Evolutionary conservation across 2,329 filamentous ascomycete genomes (phyloP).

Genomic region (Sporothrix inflata): DNA sequence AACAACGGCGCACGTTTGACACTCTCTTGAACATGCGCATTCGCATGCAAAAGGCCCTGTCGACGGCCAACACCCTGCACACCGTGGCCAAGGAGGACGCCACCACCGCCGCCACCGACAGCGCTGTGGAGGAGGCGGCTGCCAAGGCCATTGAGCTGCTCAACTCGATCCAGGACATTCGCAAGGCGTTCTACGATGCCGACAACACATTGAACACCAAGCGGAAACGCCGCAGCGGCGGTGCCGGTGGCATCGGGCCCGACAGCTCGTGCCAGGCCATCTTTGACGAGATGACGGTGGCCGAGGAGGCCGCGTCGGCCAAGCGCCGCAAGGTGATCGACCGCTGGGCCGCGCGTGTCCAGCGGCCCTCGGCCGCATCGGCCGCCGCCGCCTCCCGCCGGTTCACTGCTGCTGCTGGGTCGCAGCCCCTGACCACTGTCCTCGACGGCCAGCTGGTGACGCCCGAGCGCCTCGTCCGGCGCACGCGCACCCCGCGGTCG

Average conservation of each 20-base stretch:
- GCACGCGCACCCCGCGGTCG: slow-evolving; percentile 72
- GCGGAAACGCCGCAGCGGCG: slow-evolving; percentile 25
- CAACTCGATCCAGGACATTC: slow-evolving; percentile 75
- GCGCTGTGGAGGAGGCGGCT: slow-evolving; percentile 77
- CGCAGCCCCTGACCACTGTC: slow-evolving; percentile 67
- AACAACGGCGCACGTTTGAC: slow-evolving; percentile 85
- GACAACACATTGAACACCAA: slow-evolving; percentile 48
- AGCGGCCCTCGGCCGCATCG: slow-evolving; percentile 52
- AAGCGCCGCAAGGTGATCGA: slow-evolving; percentile 75
- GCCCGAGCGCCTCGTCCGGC: slow-evolving; percentile 68
- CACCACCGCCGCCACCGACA: background rate
- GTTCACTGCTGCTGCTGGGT: slow-evolving; percentile 51
- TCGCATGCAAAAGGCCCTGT: slow-evolving; percentile 86
- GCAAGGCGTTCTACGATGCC: slow-evolving; percentile 59
- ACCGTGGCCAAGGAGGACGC: slow-evolving; percentile 52
- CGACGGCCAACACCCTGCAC: slow-evolving; percentile 76
- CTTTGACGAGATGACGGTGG: slow-evolving; percentile 70
- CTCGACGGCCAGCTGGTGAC: slow-evolving; percentile 70
- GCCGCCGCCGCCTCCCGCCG: slow-evolving; percentile 61
- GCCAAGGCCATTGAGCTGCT: slow-evolving; percentile 67
- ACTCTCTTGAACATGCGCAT: slow-evolving; percentile 87
- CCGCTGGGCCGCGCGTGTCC: slow-evolving; percentile 87
- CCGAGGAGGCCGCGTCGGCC: slow-evolving; percentile 62
- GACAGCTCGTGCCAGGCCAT: slow-evolving; percentile 60
- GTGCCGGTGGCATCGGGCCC: slow-evolving; percentile 44